These are phyloP conservation scores for Ramularia endophylla DNA, from an alignment of 2,329 filamentous ascomycete species.

Conservation along the genomic window DNA sequence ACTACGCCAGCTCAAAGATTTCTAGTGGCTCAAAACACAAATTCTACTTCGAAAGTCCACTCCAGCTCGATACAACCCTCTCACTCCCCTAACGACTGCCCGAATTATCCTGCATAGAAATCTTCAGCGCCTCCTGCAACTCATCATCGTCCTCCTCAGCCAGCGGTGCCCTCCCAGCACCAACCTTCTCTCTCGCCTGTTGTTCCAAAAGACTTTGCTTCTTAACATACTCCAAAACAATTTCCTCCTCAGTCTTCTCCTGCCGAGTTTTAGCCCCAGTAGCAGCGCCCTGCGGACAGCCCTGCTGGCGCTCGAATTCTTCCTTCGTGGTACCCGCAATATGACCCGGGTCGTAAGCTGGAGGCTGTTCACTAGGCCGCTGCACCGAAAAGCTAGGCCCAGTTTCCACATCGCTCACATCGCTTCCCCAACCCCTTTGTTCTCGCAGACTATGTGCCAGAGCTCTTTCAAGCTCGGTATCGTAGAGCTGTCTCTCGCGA, in stretches of 20 bases:
- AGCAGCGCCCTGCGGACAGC: too few relatives aligned
- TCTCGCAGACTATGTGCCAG: conserved; percentile 41
- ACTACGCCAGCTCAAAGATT: too few relatives aligned
- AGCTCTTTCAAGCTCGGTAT: conserved; percentile 39
- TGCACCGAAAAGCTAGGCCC: conserved; percentile 8
- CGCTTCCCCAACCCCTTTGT: conserved; percentile 25
- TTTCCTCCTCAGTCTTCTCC: conserved; percentile 59
- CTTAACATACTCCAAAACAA: conserved; percentile 70
- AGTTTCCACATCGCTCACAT: conserved; percentile 8
- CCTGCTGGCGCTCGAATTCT: conserved; percentile 15
- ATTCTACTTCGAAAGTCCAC: too few relatives aligned
- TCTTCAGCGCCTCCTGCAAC: too few relatives aligned
- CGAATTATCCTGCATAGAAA: too few relatives aligned
- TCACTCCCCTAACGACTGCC: too few relatives aligned
- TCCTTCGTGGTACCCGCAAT: conserved; percentile 24
- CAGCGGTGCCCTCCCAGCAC: too few relatives aligned
- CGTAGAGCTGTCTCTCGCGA: conserved; percentile 33
- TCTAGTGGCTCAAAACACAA: too few relatives aligned
- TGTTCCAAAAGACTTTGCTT: conserved; percentile 70
- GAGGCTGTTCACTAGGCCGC: conserved; percentile 10
- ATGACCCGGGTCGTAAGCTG: conserved; percentile 24
- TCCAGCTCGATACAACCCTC: too few relatives aligned
- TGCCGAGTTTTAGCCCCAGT: conserved; percentile 24
- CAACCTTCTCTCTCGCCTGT: conserved; percentile 28
- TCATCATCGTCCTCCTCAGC: too few relatives aligned